A percentile compares a stretch with the other conserved stretches of the same genome.
These are phyloP conservation scores for Lachnellula cervina DNA, from an alignment of 2,329 filamentous ascomycete genomes.

Conservation along the genomic window DNA sequence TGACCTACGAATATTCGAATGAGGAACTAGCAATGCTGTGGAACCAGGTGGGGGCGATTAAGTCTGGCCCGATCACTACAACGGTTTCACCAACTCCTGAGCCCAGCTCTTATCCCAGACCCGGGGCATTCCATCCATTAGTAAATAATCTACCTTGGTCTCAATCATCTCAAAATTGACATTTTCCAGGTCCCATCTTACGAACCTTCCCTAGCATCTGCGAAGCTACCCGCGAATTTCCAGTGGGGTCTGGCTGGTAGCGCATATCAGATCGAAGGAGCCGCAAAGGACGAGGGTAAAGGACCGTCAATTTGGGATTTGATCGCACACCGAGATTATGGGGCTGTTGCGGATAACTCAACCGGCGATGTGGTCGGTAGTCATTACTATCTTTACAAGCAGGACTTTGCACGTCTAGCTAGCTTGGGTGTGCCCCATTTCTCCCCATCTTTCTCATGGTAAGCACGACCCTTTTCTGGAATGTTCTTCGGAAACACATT, in stretches of 20 bases:
- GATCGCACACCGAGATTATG: conserved; percentile 29
- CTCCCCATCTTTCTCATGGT: conserved; percentile 35
- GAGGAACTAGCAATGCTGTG: conserved; percentile 42
- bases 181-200: conserved; percentile 20
- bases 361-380: conserved; percentile 46
- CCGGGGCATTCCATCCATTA: conserved; percentile 38
- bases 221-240: conserved; percentile 39
- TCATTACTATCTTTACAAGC: conserved; percentile 52
- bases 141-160: conserved; percentile 31
- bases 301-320: conserved; percentile 41
- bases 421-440: conserved; percentile 49
- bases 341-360: conserved; percentile 33
- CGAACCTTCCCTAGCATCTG: conserved; percentile 20
- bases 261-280: conserved; percentile 44
- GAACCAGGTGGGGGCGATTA: conserved; percentile 40
- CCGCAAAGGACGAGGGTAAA: conserved; percentile 41
- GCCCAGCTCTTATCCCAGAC: conserved; percentile 35
- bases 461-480: conserved; percentile 17
- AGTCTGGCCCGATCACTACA: conserved; percentile 37
- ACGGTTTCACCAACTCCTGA: conserved; percentile 41
- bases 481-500: conserved; percentile 31
- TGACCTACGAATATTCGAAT: conserved; percentile 42
- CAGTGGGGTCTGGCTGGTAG: conserved; percentile 44
- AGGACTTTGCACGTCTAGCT: conserved; percentile 49
- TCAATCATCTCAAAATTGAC: conserved; percentile 22